Base-by-base conservation (phyloP, 495 filamentous ascomycete species). In the Aspergillus ostianus region DNA sequence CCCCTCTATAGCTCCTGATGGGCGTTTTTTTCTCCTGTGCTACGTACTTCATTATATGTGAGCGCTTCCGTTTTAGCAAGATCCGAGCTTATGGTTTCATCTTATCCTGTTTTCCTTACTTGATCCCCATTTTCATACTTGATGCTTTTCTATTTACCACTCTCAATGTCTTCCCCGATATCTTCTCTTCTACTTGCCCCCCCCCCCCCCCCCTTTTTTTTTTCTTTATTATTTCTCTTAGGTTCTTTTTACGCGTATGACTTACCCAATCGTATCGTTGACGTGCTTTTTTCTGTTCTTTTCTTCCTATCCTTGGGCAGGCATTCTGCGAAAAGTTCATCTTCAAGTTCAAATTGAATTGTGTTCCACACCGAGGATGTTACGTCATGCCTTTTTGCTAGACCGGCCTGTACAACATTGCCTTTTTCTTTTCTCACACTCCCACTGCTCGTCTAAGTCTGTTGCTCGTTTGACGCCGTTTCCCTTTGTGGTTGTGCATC, bases 261-360 rank as follows among this genome's bases (percentile, higher is more conserved):
- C 70, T 8, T 10, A 56, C 53, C 57, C 55, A 68, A 65, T 63
- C 53, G 68, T 68, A 72, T 69, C 36, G 36, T 41, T 41, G 10
- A 41, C 36, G 36, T 41, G 36, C 36, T 41, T 41, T 41, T 41
- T 41, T 70, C 67, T 70, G 64, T 65, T 76, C 66, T 71, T 73
- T 69, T 66, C 62, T 64, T 62, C 72, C 68, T 76, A 74, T 67
- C 67, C 71, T 68, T 78, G 77, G 77, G 77, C 72, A 77, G 76
- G 76, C 76, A 71, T 71, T 77, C 65, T 79, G 76, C 75, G 72
- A 80, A 79, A 79, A 76, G 75, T 78, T 67, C 68, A 65, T 68
- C 64, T 72, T 70, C 66, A 69, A 65, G 55, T 68, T 70, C 66
- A 73, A 73, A 76, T 78, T 71, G 73, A 76, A 77, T 70, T 67